Percentiles rank a stretch among this genome's conserved stretches.
Evolutionary conservation across 2,329 filamentous ascomycete genomes (phyloP).

Genomic region (Aspergillus tanneri): DNA sequence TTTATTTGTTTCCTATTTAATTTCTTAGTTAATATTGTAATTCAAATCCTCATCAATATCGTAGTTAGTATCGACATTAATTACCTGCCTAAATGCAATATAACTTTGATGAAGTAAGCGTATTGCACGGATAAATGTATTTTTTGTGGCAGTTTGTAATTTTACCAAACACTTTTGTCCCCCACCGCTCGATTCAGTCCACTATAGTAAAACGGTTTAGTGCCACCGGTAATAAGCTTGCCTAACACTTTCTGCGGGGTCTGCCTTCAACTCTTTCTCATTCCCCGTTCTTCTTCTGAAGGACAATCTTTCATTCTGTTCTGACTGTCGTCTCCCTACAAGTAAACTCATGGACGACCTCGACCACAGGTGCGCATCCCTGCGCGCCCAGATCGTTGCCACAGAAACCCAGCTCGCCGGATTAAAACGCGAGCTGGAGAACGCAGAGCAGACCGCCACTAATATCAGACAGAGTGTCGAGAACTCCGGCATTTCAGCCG

Average conservation of each 20-base stretch:
- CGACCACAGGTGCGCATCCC: slow-evolving; percentile 31
- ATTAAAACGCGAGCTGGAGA: slow-evolving; percentile 38
- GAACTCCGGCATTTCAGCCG: neutral
- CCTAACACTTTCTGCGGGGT: slow-evolving; percentile 3
- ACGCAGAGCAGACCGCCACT: slow-evolving; percentile 29
- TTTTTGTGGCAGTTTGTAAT: no score
- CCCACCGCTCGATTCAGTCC: no score
- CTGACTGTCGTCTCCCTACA: neutral
- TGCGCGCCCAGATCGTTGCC: slow-evolving; percentile 38
- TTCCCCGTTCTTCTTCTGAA: neutral
- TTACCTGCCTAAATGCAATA: no score
- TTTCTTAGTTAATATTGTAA: neutral
- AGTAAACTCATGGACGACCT: slow-evolving; percentile 19
- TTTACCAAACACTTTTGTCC: no score
- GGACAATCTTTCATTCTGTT: neutral
- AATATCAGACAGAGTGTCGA: slow-evolving; percentile 13
- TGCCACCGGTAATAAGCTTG: slow-evolving; percentile 1
- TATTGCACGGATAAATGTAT: no score
- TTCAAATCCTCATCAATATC: neutral
- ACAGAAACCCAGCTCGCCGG: slow-evolving; percentile 37
- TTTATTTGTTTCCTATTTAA: neutral
- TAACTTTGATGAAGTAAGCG: no score
- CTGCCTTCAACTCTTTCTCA: neutral
- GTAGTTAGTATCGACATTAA: no score
- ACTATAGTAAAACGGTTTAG: slow-evolving; percentile 2